Base-by-base conservation (phyloP, 139 green algal genomes). In the Chlorella sp. region DNA sequence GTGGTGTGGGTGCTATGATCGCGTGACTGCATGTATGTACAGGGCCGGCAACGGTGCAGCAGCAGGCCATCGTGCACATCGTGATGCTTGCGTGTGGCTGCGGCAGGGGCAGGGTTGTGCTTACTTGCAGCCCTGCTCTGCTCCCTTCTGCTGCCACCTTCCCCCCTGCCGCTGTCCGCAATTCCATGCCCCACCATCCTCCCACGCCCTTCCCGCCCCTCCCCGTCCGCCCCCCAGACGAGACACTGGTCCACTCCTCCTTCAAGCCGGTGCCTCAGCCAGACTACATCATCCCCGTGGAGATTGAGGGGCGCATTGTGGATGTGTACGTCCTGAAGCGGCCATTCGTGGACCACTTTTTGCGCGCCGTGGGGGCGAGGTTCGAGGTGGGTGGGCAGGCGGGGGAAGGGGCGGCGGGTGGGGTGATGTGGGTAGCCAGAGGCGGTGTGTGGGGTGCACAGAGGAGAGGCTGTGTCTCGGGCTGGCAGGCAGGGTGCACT, bases 171-270 rank as follows among this genome's bases (percentile, higher is more conserved):
- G 68, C 24, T 76, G 19, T 2, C 68, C 9, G 66, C 66, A 75
- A 22, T 32, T 5, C 66, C 21, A 11, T 22, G 66, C 66, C 19
- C 66, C 28, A 18, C 28, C 69, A 19, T 34, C 32, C 4, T 36
- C 15, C 60, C 60, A 18, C 26, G 11, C 69, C 69, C 37, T 77
- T 28, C 11, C 69, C 26, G 4, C 69, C 69, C 28, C 2, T 77
- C 26, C 28, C 26, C 37, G 24, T 12, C 26, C n/a, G 77, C 5
- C 61, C 36, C 66, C 66, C 84, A 88, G 98, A 99, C 90, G 98
- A 99, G 89, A 99, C 98, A 76, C 92, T 99, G 48, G 98, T 99
- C 69, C 98, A 99, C 95, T 98, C 94, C n/a, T 98, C 94, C 48
- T 99, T 99, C 93, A 97, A 97, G 91, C 97, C 96, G 26, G 93